A percentile compares a stretch with the other conserved stretches of the same genome.
Conservation (phyloP, 169 alveolate species). For the Plasmodium yoelii region DNA sequence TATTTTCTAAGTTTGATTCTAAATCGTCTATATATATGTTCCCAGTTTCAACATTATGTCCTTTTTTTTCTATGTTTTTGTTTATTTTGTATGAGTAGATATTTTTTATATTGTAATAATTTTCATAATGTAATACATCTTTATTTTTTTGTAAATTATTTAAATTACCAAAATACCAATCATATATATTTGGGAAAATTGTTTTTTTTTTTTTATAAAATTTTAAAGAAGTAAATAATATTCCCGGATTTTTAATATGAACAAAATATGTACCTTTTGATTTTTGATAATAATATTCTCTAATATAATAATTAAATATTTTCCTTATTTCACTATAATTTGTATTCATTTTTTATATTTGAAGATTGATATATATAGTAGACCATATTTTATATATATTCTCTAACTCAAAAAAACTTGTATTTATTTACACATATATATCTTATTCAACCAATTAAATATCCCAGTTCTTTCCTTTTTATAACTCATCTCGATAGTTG, state of each 20-base stretch:
- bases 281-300: slow-evolving; percentile 76
- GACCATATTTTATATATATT: background rate
- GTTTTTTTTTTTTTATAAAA: slow-evolving; percentile 70
- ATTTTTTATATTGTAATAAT: slow-evolving; percentile 46
- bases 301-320: slow-evolving; percentile 70
- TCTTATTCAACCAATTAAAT: too few species aligned
- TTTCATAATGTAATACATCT: slow-evolving; percentile 57
- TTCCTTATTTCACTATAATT: slow-evolving; percentile 67
- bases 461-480: background rate
- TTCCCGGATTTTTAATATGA: slow-evolving; percentile 70
- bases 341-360: slow-evolving; percentile 31
- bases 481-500: background rate
- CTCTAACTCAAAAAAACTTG: background rate
- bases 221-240: slow-evolving; percentile 72
- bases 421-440: background rate
- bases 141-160: slow-evolving; percentile 42
- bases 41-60: slow-evolving; percentile 47
- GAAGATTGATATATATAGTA: background rate
- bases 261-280: slow-evolving; percentile 76
- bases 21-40: slow-evolving; percentile 39
- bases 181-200: slow-evolving; percentile 57
- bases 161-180: slow-evolving; percentile 76
- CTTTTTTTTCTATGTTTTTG: background rate
- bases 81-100: slow-evolving; percentile 63
- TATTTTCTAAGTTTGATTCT: slow-evolving; percentile 40